These are phyloP conservation scores for Hygrophorus pudorinus DNA, from an alignment of 768 basidiomycete species.

Conservation along the genomic window DNA sequence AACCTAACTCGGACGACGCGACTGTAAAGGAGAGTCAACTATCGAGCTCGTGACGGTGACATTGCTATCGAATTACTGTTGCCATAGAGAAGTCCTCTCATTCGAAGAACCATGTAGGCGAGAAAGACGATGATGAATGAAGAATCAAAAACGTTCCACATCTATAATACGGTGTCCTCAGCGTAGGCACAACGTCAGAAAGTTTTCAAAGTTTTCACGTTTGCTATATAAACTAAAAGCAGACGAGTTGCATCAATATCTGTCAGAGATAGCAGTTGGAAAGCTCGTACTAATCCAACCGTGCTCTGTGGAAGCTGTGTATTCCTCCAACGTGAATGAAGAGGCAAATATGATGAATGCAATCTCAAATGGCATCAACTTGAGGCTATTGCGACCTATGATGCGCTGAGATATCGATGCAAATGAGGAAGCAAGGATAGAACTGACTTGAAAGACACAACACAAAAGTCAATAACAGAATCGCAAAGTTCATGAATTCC, in stretches of 20 bases:
- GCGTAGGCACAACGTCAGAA: background rate
- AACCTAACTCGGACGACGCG: slow-evolving; percentile 51
- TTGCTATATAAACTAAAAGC: slow-evolving; percentile 72
- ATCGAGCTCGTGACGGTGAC: background rate
- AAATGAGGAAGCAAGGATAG: background rate
- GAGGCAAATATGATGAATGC: slow-evolving; percentile 67
- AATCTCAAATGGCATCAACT: slow-evolving; percentile 52
- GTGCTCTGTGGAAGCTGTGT: slow-evolving; percentile 78
- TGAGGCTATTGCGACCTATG: slow-evolving; percentile 45
- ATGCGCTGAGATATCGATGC: background rate
- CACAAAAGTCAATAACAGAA: slow-evolving; percentile 59
- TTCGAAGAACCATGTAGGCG: slow-evolving; percentile 53
- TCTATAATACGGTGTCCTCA: slow-evolving; percentile 28
- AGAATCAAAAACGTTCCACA: slow-evolving; percentile 89
- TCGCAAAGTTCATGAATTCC: slow-evolving; percentile 69
- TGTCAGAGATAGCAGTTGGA: background rate
- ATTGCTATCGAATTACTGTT: slow-evolving; percentile 32
- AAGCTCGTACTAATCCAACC: slow-evolving; percentile 70
- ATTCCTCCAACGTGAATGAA: slow-evolving; percentile 80
- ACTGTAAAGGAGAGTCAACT: slow-evolving; percentile 17
- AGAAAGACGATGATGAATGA: slow-evolving; percentile 63
- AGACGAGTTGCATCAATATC: background rate
- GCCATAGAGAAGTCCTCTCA: slow-evolving; percentile 44
- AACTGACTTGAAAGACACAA: slow-evolving; percentile 65
- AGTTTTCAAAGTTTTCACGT: slow-evolving; percentile 33